Base-by-base conservation (phyloP, 2,329 filamentous ascomycete genomes). In the Paracoccidioides brasiliensis region DNA sequence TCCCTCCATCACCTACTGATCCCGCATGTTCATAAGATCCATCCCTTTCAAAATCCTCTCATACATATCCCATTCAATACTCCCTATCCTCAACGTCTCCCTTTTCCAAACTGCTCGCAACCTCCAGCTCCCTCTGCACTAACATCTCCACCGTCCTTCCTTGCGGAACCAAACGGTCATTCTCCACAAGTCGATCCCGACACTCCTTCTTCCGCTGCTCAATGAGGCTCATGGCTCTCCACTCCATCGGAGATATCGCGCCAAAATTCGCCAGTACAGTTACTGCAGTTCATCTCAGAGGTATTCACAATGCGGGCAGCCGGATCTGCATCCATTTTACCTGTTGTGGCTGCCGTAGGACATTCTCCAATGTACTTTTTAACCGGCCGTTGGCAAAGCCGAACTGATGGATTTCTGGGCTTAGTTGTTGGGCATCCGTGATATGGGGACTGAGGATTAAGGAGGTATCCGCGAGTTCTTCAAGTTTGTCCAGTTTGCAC, bases 191-290 rank as follows among this genome's bases (percentile, higher is more conserved):
- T 61, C 62, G 66, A 53, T 65, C 54, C 42, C 67, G 54, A 9
- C 64, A 64, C 9, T 63, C 61, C 40, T 66, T 49, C 12, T 58
- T 51, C 0, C 56, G 52, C 8, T 59, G 55, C n/a, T 59, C 54
- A 46, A 62, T 57, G 14, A 52, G 55, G 2, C 61, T 57, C 33
- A 69, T 54, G 15, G 59, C 56, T 38, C 61, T 59, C 62, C 62
- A 64, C 12, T 62, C 62, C 4, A 57, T 57, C 3, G 53, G 35
- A 0, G 60, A 57, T 30, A 68, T 64, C 30, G 59, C 58, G 10
- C 61, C 56, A 30, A 66, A 68, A 0, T 65, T 66, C 54, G 60
- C 56, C 40, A 66, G 52, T n/a, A 67, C 62, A 32, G 68, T 53
- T 1, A 64, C 63, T n/a, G 63, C 63, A 0, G 65, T 67, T 56